Evolutionary conservation across 768 basidiomycete genomes (phyloP).

Genomic region (Brasilioporus rufonigricans): DNA sequence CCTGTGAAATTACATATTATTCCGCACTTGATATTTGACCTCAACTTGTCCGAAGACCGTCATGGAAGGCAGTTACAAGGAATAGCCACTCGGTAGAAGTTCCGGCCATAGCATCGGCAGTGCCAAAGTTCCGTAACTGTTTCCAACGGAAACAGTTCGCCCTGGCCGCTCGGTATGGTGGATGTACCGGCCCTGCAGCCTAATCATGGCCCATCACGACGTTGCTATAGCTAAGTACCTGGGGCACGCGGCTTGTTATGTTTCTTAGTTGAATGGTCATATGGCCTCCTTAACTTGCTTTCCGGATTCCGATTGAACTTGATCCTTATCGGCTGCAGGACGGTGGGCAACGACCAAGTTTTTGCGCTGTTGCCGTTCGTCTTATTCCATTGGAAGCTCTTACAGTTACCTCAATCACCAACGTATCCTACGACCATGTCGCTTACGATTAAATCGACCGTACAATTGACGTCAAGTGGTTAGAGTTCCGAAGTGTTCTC

Average conservation of each 20-base stretch:
- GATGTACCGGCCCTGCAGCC: no score
- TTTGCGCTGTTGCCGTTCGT: slow-evolving; percentile 3
- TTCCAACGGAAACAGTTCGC: neutral
- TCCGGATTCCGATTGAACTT: slow-evolving; percentile 5
- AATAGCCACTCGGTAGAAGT: slow-evolving; percentile 13
- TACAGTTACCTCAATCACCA: slow-evolving; percentile 15
- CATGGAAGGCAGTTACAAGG: neutral
- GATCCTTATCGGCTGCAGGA: neutral
- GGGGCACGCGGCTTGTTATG: neutral
- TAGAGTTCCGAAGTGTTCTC: slow-evolving; percentile 10
- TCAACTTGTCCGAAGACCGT: slow-evolving; percentile 1
- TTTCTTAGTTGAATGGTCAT: neutral
- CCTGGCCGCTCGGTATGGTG: neutral
- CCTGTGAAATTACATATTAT: slow-evolving; percentile 6
- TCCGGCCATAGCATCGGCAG: slow-evolving; percentile 1
- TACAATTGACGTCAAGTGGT: slow-evolving; percentile 37
- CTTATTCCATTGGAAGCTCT: neutral
- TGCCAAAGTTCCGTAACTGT: slow-evolving; percentile 13
- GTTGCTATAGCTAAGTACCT: neutral
- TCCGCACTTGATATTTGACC: neutral
- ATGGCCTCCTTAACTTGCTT: neutral
- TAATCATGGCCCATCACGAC: no score
- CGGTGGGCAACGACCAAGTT: neutral
- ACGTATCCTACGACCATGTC: slow-evolving; percentile 14
- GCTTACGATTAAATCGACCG: slow-evolving; percentile 31